Evolutionary conservation across 768 basidiomycete genomes (phyloP).

Genomic region (Kwoniella sp.): DNA sequence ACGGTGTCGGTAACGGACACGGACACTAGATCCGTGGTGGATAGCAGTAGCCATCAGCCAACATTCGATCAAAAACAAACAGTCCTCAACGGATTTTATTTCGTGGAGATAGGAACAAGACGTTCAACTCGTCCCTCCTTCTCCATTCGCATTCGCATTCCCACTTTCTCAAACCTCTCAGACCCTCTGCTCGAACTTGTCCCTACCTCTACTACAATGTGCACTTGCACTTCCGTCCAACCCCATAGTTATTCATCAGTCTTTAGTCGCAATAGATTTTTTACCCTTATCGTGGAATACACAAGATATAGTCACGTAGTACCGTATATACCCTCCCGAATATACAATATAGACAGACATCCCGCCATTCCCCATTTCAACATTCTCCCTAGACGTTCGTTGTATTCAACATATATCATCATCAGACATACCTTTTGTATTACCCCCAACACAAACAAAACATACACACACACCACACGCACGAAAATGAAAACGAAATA

Average conservation of each 20-base stretch:
- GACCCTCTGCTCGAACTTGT: no score
- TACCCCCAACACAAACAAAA: neutral
- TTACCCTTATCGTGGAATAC: no score
- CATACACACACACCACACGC: constrained; percentile 1
- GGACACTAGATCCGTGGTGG: constrained; percentile 21
- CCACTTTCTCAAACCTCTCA: neutral
- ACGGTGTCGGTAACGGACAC: constrained; percentile 19
- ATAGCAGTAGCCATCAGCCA: no score
- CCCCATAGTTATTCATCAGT: no score
- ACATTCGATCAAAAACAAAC: no score
- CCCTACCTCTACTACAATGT: no score
- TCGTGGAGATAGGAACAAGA: constrained; percentile 4
- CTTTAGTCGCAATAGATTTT: no score
- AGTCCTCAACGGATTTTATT: constrained; percentile 29
- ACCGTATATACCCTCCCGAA: no score
- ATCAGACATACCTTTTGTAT: constrained; percentile 10
- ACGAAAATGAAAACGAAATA: no score
- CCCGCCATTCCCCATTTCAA: constrained; percentile 14
- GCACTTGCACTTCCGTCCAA: no score
- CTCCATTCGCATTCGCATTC: neutral
- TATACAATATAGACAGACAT: neutral
- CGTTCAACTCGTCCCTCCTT: constrained; percentile 32
- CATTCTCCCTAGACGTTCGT: constrained; percentile 8
- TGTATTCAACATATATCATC: constrained; percentile 21
- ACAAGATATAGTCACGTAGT: no score